phyloP scores from a whole-genome alignment of 2,329 filamentous ascomycete species.

The Colletotrichum eremochloae region DNA sequence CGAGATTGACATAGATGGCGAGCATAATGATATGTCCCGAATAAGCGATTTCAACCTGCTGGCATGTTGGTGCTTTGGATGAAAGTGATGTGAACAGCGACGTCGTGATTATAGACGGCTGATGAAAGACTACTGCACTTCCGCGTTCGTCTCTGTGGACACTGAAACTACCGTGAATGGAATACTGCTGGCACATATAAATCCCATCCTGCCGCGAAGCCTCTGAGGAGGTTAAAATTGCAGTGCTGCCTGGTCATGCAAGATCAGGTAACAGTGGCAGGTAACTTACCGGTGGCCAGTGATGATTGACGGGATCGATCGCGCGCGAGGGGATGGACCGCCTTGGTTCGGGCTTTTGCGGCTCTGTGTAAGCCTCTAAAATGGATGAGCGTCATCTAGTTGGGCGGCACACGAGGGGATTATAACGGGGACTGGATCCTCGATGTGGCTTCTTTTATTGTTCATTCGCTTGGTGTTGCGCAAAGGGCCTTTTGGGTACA shows the following conservation, averaged over 20 bases:
- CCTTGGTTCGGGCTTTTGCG: too few relatives aligned
- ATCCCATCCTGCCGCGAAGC: background rate
- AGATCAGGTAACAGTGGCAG: too few relatives aligned
- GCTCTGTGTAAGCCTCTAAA: background rate
- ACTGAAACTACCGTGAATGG: background rate
- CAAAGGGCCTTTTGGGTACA: background rate
- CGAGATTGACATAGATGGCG: slow-evolving; percentile 41
- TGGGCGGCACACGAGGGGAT: background rate
- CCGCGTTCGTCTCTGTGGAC: background rate
- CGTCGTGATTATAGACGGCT: background rate
- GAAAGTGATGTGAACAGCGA: background rate
- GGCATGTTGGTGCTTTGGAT: background rate
- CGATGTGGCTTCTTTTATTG: background rate
- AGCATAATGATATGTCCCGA: slow-evolving; percentile 40
- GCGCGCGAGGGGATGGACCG: too few relatives aligned
- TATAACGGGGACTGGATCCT: background rate
- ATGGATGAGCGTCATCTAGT: background rate
- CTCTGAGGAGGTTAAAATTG: background rate
- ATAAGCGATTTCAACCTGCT: slow-evolving; percentile 2
- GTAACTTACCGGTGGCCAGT: too few relatives aligned
- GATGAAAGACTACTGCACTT: background rate
- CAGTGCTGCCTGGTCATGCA: background rate
- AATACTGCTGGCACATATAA: background rate
- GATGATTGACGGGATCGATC: too few relatives aligned
- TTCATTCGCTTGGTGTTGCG: background rate